Conservation (phyloP, 1,284 basidiomycete genomes). For the Ceratobasidium theobromae region DNA sequence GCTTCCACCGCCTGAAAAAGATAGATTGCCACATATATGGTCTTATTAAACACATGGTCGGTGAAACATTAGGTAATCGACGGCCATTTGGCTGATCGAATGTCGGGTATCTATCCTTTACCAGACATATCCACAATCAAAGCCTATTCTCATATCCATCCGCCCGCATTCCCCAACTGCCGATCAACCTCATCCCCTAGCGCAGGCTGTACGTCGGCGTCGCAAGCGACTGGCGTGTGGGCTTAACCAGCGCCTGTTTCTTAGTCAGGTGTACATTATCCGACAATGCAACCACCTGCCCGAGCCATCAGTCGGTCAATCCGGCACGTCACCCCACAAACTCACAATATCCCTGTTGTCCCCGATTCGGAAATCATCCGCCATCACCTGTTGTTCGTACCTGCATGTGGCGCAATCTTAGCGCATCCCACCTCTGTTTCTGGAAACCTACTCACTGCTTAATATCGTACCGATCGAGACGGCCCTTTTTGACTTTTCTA, state of each 20-base stretch:
- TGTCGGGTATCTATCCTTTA: slow-evolving; percentile 29
- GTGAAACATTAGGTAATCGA: no score
- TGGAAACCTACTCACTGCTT: slow-evolving; percentile 59
- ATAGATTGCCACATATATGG: slow-evolving; percentile 19
- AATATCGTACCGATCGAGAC: slow-evolving; percentile 90
- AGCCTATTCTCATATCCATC: background rate
- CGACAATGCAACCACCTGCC: slow-evolving; percentile 86
- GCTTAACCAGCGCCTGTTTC: slow-evolving; percentile 87
- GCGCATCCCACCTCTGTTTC: slow-evolving; percentile 33
- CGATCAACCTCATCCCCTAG: slow-evolving; percentile 29
- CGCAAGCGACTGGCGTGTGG: slow-evolving; percentile 77
- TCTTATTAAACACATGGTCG: slow-evolving; percentile 20
- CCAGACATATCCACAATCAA: background rate
- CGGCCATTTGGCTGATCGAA: slow-evolving; percentile 25
- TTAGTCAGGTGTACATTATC: slow-evolving; percentile 94
- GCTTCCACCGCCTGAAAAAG: slow-evolving; percentile 1
- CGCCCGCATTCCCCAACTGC: background rate
- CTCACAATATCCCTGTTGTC: slow-evolving; percentile 92
- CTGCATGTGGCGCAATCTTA: slow-evolving; percentile 41
- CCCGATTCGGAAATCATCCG: slow-evolving; percentile 95
- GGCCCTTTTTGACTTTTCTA: slow-evolving; percentile 88
- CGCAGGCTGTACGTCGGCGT: slow-evolving; percentile 47
- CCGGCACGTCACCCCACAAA: slow-evolving; percentile 33
- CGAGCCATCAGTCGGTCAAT: slow-evolving; percentile 15
- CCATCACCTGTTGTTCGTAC: slow-evolving; percentile 92